Base-by-base conservation (phyloP, 495 filamentous ascomycete genomes). In the Viridothelium virens region DNA sequence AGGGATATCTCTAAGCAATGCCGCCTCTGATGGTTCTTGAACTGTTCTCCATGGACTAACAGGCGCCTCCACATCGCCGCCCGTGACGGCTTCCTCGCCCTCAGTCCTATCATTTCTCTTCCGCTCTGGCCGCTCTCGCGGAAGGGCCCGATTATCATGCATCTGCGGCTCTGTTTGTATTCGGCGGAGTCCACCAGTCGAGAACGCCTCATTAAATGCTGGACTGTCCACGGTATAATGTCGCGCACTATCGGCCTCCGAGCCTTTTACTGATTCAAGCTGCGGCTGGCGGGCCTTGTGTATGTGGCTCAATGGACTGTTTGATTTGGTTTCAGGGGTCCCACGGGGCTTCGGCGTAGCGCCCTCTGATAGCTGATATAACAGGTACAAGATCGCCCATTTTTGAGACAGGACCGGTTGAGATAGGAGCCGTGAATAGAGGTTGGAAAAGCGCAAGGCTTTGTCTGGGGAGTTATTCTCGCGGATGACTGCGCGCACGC, bases 331-430 rank as follows among this genome's bases (percentile, higher is more conserved):
- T 36, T 59, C 53, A 1, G 53, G 53, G 11, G 73, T 62, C 68
- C 70, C 67, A 69, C 71, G 25, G 74, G 69, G 44, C 67, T 80
- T 77, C 65, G 77, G 74, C 59, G 69, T 76, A 7, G 80, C 79
- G 61, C 82, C 75, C 50, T 84, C 81, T 0, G 87, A 86, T 67
- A 98, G 81, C 69, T 89, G 88, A 72, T 91, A 88, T 31, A 99
- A 85, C 53, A 99, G 83, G 73, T 93, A 91, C 5, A 99, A 81
- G 69, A 97, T 96, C 2, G 89, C 91, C 91, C 93, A 97, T 84
- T 97, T 99, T 75, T 96, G 89, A 70, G 87, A 87, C 38, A 99
- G 81, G 2, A 97, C 92, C 3, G 93, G 92, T 70, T 95, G 87
- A 36, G 91, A 89, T 25, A 96, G 80, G 34, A 99, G 84, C 47